Conservation (phyloP, 2,329 filamentous ascomycete species). For the Pseudocercospora vitis region DNA sequence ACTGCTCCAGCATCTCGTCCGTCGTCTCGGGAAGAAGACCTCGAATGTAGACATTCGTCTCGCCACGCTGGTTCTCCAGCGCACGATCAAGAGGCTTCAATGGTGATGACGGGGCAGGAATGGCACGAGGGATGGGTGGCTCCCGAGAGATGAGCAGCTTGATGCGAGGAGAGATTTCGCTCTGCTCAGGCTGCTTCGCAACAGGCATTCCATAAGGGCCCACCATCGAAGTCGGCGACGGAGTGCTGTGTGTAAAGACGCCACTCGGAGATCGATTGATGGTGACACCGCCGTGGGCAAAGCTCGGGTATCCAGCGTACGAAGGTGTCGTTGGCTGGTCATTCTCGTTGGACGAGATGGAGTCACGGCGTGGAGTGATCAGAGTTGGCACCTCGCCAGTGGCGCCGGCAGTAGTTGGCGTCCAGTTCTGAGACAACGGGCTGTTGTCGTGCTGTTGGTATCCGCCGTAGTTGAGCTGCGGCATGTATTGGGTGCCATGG, state of each 20-base stretch:
- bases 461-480: slow-evolving; percentile 44
- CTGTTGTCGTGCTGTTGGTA: slow-evolving; percentile 50
- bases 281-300: slow-evolving; percentile 43
- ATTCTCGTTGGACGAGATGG: slow-evolving; percentile 54
- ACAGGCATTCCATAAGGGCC: slow-evolving; percentile 46
- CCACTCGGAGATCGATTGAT: slow-evolving; percentile 54
- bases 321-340: slow-evolving; percentile 53
- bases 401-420: slow-evolving; percentile 43
- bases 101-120: slow-evolving; percentile 83
- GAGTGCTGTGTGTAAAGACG: slow-evolving; percentile 51
- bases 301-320: slow-evolving; percentile 44
- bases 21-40: slow-evolving; percentile 94
- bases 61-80: slow-evolving; percentile 88
- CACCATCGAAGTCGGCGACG: slow-evolving; percentile 51
- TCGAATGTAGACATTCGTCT: slow-evolving; percentile 97
- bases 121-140: slow-evolving; percentile 81
- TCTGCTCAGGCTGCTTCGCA: slow-evolving; percentile 39
- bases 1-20: slow-evolving; percentile 80
- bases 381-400: slow-evolving; percentile 51
- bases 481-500: slow-evolving; percentile 44
- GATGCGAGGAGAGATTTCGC: slow-evolving; percentile 47
- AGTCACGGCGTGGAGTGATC: slow-evolving; percentile 54
- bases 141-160: slow-evolving; percentile 60
- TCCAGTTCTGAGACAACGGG: slow-evolving; percentile 50
- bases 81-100: slow-evolving; percentile 91